Percentiles rank a stretch among this genome's conserved stretches.
These are phyloP conservation scores for Ananas comosus DNA, from an alignment of 176 grass and related monocot genomes.

Conservation along the genomic window DNA sequence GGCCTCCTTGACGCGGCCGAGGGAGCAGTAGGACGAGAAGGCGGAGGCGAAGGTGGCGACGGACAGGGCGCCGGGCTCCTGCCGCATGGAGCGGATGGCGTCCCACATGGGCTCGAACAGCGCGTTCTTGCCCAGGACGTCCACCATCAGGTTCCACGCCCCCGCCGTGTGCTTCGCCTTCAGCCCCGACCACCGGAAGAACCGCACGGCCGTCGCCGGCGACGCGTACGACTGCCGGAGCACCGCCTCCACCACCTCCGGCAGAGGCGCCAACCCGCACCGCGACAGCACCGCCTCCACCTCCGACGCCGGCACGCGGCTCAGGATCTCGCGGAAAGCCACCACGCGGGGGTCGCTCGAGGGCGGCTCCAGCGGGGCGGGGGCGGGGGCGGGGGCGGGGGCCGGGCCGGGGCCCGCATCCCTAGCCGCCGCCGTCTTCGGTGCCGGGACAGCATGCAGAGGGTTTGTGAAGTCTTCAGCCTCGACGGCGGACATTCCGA, in stretches of 20 bases:
- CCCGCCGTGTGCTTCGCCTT: constrained; percentile 34
- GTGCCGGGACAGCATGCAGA: neutral
- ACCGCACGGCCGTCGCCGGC: constrained; percentile 48
- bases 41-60: constrained; percentile 63
- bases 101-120: constrained; percentile 85
- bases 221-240: constrained; percentile 41
- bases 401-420: neutral
- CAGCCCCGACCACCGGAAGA: constrained; percentile 57
- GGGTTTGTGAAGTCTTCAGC: neutral
- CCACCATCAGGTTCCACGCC: constrained; percentile 79
- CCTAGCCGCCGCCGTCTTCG: neutral
- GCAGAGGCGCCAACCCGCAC: constrained; percentile 33
- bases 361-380: neutral
- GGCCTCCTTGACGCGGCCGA: constrained; percentile 47
- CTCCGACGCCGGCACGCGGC: constrained; percentile 18
- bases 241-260: constrained; percentile 49
- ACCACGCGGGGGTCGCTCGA: constrained; percentile 29
- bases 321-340: constrained; percentile 24
- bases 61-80: constrained; percentile 34
- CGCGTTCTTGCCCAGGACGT: constrained; percentile 67
- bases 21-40: constrained; percentile 57
- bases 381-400: neutral
- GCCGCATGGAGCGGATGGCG: constrained; percentile 51
- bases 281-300: constrained; percentile 44
- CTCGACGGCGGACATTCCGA: no score